Conservation (phyloP, 2,329 filamentous ascomycete species). For the Verticillium zaregamsianum region DNA sequence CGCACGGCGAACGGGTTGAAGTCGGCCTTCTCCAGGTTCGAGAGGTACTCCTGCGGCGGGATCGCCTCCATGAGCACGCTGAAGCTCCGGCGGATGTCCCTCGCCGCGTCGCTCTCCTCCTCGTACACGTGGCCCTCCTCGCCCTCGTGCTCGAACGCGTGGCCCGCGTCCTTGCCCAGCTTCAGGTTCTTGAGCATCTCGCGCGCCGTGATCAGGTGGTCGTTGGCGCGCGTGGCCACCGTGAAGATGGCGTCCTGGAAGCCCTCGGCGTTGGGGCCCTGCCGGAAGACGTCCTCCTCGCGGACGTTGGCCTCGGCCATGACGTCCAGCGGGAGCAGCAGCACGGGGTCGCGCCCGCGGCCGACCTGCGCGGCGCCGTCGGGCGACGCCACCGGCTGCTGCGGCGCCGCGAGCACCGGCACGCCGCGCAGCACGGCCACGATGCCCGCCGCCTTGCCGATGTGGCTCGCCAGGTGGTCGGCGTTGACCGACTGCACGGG, state of each 20-base stretch:
- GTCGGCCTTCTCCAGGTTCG: conserved; percentile 71
- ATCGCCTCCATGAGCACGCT: conserved; percentile 78
- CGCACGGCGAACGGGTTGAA: conserved; percentile 75
- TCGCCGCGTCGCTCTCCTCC: conserved; percentile 29
- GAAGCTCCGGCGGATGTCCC: conserved; percentile 59
- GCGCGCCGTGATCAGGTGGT: conserved; percentile 88
- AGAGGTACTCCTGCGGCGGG: conserved; percentile 72
- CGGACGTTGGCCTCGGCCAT: conserved; percentile 78
- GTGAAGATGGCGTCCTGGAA: conserved; percentile 86
- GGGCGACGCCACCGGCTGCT: conserved; percentile 44
- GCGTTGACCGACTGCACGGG: conserved; percentile 78
- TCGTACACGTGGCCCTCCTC: conserved; percentile 63
- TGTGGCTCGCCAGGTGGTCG: conserved; percentile 90
- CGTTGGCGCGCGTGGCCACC: conserved; percentile 89
- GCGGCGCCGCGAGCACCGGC: conserved; percentile 79
- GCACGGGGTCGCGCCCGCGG: conserved; percentile 38
- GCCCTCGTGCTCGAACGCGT: conserved; percentile 83
- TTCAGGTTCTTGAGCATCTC: conserved; percentile 84
- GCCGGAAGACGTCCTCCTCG: conserved; percentile 85
- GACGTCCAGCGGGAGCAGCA: conserved; percentile 82
- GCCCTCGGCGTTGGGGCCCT: conserved; percentile 72
- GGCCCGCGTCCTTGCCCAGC: conserved; percentile 69
- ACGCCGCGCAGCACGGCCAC: conserved; percentile 80
- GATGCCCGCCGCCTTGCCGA: conserved; percentile 92
- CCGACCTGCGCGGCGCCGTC: conserved; percentile 20